phyloP scores from a whole-genome alignment of 2,329 filamentous ascomycete species.

The Monilinia laxa region DNA sequence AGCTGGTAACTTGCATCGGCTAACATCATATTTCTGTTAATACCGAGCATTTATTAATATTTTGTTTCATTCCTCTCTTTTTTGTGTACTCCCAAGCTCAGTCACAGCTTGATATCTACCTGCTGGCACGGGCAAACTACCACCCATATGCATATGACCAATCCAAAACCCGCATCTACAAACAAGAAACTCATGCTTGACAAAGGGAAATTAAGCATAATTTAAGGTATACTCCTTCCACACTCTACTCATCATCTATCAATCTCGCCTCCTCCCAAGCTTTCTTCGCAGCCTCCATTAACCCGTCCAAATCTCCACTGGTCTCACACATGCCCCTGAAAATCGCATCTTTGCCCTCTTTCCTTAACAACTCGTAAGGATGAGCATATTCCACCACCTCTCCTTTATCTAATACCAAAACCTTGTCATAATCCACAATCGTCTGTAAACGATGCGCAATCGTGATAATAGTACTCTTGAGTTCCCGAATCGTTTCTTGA shows the following conservation, averaged over 20 bases:
- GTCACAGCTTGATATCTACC: background rate
- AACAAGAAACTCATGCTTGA: background rate
- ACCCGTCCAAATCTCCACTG: conserved; percentile 59
- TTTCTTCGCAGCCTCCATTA: conserved; percentile 54
- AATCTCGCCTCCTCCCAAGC: conserved; percentile 47
- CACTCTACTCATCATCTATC: conserved; percentile 41
- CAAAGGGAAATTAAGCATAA: background rate
- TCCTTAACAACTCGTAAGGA: conserved; percentile 76
- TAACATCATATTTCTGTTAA: background rate
- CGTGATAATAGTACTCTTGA: conserved; percentile 90
- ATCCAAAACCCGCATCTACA: conserved; percentile 13
- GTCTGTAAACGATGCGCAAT: conserved; percentile 95
- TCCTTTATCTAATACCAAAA: conserved; percentile 89
- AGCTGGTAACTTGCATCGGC: background rate
- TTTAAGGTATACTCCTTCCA: background rate
- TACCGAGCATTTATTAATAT: background rate
- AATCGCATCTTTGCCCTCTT: conserved; percentile 51
- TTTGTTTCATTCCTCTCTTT: background rate
- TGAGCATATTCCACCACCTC: conserved; percentile 86
- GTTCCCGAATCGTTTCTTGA: conserved; percentile 91
- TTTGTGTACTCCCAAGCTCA: background rate
- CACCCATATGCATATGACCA: conserved; percentile 7
- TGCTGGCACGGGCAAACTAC: background rate
- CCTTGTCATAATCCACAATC: conserved; percentile 97
- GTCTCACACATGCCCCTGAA: conserved; percentile 70